Percentiles rank a stretch among this genome's conserved stretches.
Conservation (phyloP, 257 asterid genomes). For the Lycium ferocissimum region DNA sequence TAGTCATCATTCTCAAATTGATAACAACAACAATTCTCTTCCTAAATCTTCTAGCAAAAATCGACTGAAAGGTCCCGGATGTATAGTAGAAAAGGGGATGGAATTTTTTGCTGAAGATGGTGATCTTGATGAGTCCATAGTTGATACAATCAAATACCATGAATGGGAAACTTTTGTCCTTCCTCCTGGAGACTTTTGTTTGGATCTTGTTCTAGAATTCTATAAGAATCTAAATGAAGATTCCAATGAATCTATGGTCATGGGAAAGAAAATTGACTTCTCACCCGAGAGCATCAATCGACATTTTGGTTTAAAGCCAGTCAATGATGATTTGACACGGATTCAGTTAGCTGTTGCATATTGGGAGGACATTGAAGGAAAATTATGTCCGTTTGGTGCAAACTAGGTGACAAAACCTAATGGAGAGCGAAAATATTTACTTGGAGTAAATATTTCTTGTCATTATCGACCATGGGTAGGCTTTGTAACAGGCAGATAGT, state of each 20-base stretch:
- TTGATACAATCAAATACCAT: background rate
- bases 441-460: background rate
- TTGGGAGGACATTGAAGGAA: background rate
- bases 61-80: background rate
- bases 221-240: background rate
- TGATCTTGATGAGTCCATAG: background rate
- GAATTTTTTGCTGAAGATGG: background rate
- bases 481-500: background rate
- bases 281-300: background rate
- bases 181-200: background rate
- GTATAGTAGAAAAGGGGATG: background rate
- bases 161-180: background rate
- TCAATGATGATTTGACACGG: background rate
- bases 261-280: no score
- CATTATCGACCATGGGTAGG: background rate
- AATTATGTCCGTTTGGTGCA: background rate
- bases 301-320: background rate
- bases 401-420: background rate
- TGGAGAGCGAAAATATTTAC: background rate
- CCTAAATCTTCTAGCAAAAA: background rate
- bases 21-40: background rate
- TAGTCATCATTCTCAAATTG: background rate
- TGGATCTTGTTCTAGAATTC: background rate
- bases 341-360: background rate
- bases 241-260: background rate